Evolutionary conservation across 257 asterid genomes (phyloP).

Genomic region (Nicotiana obtusifolia): DNA sequence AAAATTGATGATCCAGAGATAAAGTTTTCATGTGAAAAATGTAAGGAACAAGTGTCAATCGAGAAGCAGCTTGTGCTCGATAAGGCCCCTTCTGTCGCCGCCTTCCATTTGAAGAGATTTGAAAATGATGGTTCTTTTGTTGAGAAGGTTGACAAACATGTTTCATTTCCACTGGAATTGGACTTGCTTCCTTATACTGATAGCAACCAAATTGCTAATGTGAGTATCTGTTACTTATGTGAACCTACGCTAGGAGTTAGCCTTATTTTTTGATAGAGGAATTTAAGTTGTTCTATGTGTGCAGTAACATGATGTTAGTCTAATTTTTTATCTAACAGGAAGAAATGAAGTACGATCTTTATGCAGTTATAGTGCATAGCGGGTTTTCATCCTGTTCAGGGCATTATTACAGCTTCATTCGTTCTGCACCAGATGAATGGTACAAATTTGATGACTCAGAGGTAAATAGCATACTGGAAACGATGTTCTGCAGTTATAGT

Average conservation of each 20-base stretch:
- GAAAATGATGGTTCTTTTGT: slow-evolving; percentile 55
- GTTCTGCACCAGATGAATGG: slow-evolving; percentile 53
- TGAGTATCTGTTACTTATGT: slow-evolving; percentile 23
- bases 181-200: slow-evolving; percentile 53
- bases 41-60: slow-evolving; percentile 58
- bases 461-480: slow-evolving; percentile 24
- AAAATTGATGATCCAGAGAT: slow-evolving; percentile 64
- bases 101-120: slow-evolving; percentile 83
- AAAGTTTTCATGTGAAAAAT: slow-evolving; percentile 66
- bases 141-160: slow-evolving; percentile 67
- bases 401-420: slow-evolving; percentile 69
- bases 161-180: slow-evolving; percentile 62
- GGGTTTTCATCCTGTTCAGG: slow-evolving; percentile 67
- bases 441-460: slow-evolving; percentile 72
- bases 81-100: slow-evolving; percentile 57
- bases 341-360: slow-evolving; percentile 51
- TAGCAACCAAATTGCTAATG: slow-evolving; percentile 23
- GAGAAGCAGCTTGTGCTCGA: slow-evolving; percentile 76
- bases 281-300: background rate
- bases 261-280: background rate
- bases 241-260: background rate
- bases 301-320: background rate
- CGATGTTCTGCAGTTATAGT: background rate
- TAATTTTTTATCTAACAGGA: slow-evolving; percentile 29
- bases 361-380: slow-evolving; percentile 76